Conservation (phyloP, 2,329 filamentous ascomycete species). For the Arthroderma uncinatum region DNA sequence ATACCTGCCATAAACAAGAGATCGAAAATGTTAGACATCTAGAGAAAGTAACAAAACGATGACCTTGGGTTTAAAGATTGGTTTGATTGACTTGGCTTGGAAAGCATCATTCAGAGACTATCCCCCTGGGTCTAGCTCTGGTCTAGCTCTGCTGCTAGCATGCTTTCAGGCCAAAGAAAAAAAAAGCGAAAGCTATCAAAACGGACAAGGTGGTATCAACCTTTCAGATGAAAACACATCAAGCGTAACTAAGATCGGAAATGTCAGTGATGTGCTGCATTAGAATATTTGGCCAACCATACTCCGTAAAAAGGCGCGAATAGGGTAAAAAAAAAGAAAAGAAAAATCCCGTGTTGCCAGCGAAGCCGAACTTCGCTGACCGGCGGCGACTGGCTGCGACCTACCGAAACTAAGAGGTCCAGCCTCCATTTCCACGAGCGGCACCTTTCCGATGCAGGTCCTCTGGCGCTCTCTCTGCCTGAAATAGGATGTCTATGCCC, state of each 20-base stretch:
- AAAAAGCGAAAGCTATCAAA: constrained; percentile 3
- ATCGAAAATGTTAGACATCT: constrained; percentile 5
- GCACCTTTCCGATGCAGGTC: background rate
- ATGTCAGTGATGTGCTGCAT: constrained; percentile 8
- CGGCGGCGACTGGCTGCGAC: constrained; percentile 3
- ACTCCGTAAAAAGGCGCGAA: too few relatives aligned
- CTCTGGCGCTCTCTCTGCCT: background rate
- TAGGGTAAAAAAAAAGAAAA: background rate
- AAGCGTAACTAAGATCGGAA: constrained; percentile 11
- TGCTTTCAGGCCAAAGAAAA: background rate
- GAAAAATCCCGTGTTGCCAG: background rate
- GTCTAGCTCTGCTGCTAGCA: background rate
- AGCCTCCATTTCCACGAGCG: constrained; percentile 13
- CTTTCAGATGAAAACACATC: constrained; percentile 20
- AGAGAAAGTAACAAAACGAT: constrained; percentile 3
- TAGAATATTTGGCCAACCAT: background rate
- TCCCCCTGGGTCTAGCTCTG: too few relatives aligned
- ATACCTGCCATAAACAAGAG: constrained; percentile 12
- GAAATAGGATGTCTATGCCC: background rate
- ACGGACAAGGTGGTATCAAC: constrained; percentile 12
- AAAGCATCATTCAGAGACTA: background rate
- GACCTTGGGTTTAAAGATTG: background rate
- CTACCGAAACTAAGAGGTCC: constrained; percentile 18
- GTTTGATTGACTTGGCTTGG: background rate
- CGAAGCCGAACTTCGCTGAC: background rate